Percentiles rank a stretch among this genome's conserved stretches.
phyloP scores from a whole-genome alignment of 1,284 basidiomycete species.

The Boletus holoroseus region DNA sequence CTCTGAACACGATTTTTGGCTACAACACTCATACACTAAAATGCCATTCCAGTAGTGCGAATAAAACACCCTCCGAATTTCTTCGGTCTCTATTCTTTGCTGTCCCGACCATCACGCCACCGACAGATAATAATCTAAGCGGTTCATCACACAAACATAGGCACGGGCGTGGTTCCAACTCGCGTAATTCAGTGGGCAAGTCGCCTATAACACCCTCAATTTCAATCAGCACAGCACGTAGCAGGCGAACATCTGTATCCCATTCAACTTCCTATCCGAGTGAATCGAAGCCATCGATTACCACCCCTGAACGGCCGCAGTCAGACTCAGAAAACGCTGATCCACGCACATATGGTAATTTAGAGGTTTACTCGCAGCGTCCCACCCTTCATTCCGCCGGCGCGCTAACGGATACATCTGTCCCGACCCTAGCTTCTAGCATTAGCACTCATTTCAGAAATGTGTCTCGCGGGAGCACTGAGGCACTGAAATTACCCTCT shows the following conservation, averaged over 20 bases:
- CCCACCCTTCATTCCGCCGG: slow-evolving; percentile 8
- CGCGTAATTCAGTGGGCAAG: slow-evolving; percentile 21
- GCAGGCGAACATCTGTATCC: slow-evolving; percentile 25
- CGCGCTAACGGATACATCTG: slow-evolving; percentile 16
- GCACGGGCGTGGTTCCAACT: slow-evolving; percentile 28
- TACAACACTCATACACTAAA: slow-evolving; percentile 53
- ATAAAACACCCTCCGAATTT: slow-evolving; percentile 38
- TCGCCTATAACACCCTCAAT: slow-evolving; percentile 13
- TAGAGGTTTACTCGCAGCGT: slow-evolving; percentile 7
- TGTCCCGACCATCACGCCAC: slow-evolving; percentile 27
- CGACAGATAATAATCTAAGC: slow-evolving; percentile 27
- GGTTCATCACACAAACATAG: slow-evolving; percentile 21
- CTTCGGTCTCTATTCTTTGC: slow-evolving; percentile 52
- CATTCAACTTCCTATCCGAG: slow-evolving; percentile 19
- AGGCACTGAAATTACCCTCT: slow-evolving; percentile 42
- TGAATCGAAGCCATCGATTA: slow-evolving; percentile 19
- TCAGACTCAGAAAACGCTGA: slow-evolving; percentile 15
- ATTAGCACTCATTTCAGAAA: slow-evolving; percentile 17
- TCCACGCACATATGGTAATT: background rate
- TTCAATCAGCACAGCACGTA: slow-evolving; percentile 22
- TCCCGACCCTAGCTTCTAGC: slow-evolving; percentile 26
- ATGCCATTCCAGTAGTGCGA: slow-evolving; percentile 32
- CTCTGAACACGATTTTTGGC: slow-evolving; percentile 54
- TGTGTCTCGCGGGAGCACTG: slow-evolving; percentile 15
- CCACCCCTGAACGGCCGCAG: slow-evolving; percentile 15